phyloP scores from a whole-genome alignment of 306 rosid genomes.

The Oxytropis ochrocephala region DNA sequence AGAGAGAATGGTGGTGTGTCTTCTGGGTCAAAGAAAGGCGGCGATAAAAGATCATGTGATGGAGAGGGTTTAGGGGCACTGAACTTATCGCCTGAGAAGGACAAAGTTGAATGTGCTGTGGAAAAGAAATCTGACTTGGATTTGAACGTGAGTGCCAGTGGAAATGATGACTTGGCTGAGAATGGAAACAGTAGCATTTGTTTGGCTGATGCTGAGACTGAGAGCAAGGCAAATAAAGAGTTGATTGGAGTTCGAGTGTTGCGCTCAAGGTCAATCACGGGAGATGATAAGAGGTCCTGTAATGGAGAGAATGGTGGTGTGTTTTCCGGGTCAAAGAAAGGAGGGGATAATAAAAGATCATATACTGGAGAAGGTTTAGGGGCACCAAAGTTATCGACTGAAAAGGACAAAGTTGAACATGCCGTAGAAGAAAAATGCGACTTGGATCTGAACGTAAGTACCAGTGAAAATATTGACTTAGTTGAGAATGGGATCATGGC shows the following conservation, averaged over 20 bases:
- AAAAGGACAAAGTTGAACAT: constrained; percentile 12
- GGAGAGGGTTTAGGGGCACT: constrained; percentile 26
- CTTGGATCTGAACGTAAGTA: constrained; percentile 23
- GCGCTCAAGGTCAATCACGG: constrained; percentile 44
- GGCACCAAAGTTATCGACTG: background rate
- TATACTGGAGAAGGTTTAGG: constrained; percentile 21
- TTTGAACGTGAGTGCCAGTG: constrained; percentile 21
- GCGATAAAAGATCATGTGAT: constrained; percentile 10
- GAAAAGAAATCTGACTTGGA: constrained; percentile 30
- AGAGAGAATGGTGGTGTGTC: constrained; percentile 27
- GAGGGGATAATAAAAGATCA: constrained; percentile 12
- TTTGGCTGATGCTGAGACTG: constrained; percentile 15
- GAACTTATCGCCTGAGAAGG: constrained; percentile 18
- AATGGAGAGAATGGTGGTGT: constrained; percentile 26
- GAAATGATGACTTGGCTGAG: constrained; percentile 32
- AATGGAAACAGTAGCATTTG: constrained; percentile 25
- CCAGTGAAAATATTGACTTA: constrained; percentile 31
- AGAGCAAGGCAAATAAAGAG: constrained; percentile 7
- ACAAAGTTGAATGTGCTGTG: background rate
- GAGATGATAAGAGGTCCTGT: constrained; percentile 9
- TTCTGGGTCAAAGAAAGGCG: constrained; percentile 18
- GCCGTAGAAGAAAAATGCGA: constrained; percentile 19
- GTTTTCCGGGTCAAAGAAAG: constrained; percentile 20
- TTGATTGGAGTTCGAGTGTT: constrained; percentile 42
- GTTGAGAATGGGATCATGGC: constrained; percentile 24